These are phyloP conservation scores for Pholiota conissans DNA, from an alignment of 768 basidiomycete genomes.

Conservation along the genomic window DNA sequence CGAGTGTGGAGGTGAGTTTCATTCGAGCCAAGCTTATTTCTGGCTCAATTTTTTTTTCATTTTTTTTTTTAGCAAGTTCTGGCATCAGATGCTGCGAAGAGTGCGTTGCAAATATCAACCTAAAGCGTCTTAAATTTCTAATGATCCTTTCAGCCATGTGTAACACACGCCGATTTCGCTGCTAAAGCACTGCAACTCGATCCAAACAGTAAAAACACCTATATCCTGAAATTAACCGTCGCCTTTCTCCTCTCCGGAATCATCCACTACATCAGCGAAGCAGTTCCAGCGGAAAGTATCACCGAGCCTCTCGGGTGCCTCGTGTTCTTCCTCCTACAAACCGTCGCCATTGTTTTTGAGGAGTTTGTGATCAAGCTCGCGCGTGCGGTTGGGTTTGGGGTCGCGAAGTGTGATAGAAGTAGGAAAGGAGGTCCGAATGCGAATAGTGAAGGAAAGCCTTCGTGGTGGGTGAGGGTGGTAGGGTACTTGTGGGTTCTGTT, in stretches of 20 bases:
- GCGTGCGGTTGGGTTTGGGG: background rate
- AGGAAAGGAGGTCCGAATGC: too few species aligned
- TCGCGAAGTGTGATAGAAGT: too few species aligned
- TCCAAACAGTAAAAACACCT: constrained; percentile 21
- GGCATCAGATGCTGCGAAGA: constrained; percentile 35
- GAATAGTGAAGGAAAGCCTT: too few species aligned
- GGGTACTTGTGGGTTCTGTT: constrained; percentile 2
- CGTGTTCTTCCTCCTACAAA: constrained; percentile 2
- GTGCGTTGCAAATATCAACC: constrained; percentile 21
- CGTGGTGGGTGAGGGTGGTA: background rate
- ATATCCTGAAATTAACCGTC: constrained; percentile 31
- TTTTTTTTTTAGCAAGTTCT: constrained; percentile 14
- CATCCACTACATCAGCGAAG: constrained; percentile 26
- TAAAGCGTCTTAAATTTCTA: background rate
- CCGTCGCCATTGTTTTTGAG: background rate
- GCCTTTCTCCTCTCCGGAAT: constrained; percentile 37
- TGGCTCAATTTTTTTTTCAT: too few species aligned
- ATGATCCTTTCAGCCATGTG: constrained; percentile 22
- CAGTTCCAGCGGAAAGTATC: background rate
- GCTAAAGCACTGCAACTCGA: constrained; percentile 24
- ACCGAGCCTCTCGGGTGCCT: background rate
- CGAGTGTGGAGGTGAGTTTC: constrained; percentile 41
- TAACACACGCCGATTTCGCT: constrained; percentile 25
- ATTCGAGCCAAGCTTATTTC: too few species aligned
- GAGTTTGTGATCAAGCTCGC: background rate